Evolutionary conservation across 495 filamentous ascomycete genomes (phyloP), one percentile per base, ranked within the genome.

Genomic region (Xylaria castorea): DNA sequence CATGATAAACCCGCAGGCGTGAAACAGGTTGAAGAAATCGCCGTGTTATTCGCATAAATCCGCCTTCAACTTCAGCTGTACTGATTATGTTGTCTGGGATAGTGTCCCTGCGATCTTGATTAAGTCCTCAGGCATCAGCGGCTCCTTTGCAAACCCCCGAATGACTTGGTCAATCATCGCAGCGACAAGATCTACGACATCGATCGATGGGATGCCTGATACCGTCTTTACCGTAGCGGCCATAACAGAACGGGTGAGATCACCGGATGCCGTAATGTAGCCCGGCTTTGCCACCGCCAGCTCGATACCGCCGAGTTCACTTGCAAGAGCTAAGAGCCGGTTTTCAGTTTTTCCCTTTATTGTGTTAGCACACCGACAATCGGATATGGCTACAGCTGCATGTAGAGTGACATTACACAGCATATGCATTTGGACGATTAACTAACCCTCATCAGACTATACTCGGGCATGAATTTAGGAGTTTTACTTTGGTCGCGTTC

Each of bases 81-180:
- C 22, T 44, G 14, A 30, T 27, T 44, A 64, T 5, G 38, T 64
- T 40, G 61, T 44, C 30, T 42, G 12, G 8, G 36, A 44, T 50
- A 63, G 32, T 11, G 42, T 55, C 18, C 62, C 70, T 20, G 84
- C 84, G 73, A 85, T 78, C 69, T 78, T 78, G 7, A 80, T 74
- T 44, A 88, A 73, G 67, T 87, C 84, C n/a, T 77, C 77, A 68
- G 82, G 83, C 57, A 71, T 75, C 25, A 88, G 68, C 18, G 82
- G 77, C 5, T 87, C 82, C 72, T 85, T 84, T 51, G 80, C 80
- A 67, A 85, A 81, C 0, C 87, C 86, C 57, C 83, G 72, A 5
- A 87, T 22, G 25, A 79, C 80, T 65, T 85, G 81, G 32, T 84
- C 74, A 8, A 88, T 36, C 75, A 87, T 77, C 7, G 81, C 81